Evolutionary conservation across 352 stramenopile genomes (phyloP).

Genomic region (Lagenidium giganteum): DNA sequence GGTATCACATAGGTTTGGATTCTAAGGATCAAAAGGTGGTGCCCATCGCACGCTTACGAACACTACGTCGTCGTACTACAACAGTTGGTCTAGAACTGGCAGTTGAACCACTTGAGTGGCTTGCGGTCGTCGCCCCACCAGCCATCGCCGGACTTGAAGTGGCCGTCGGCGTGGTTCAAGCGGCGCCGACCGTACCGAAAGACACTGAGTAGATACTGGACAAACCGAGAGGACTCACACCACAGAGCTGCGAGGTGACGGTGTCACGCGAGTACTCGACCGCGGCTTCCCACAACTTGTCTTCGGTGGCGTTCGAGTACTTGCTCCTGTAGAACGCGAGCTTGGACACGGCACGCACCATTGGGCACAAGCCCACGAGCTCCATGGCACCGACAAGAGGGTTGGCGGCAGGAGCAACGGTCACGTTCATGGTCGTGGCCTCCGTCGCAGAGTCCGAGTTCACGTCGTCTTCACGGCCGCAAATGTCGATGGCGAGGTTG

Average conservation of each 20-base stretch:
- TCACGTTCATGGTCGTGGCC: background rate
- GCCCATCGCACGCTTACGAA: no score
- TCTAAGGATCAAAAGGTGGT: no score
- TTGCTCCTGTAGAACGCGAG: constrained; percentile 6
- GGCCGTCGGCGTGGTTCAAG: constrained; percentile 30
- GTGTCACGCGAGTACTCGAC: background rate
- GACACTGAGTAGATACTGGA: constrained; percentile 10
- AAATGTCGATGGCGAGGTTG: constrained; percentile 5
- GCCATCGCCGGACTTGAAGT: constrained; percentile 25
- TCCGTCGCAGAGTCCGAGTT: constrained; percentile 2
- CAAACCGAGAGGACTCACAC: constrained; percentile 21
- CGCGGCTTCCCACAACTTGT: constrained; percentile 10
- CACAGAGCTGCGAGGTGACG: constrained; percentile 19
- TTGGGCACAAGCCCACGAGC: background rate
- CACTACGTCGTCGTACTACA: no score
- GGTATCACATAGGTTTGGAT: no score
- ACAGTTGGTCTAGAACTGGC: constrained; percentile 20
- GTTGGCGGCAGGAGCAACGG: background rate
- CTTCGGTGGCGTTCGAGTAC: constrained; percentile 1
- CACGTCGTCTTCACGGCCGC: background rate
- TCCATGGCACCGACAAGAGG: background rate
- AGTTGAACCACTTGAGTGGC: constrained; percentile 41
- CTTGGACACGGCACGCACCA: background rate
- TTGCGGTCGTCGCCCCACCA: constrained; percentile 31
- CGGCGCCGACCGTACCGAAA: constrained; percentile 10